Evolutionary conservation across 2,329 filamentous ascomycete species (phyloP), one percentile per base, ranked within the genome.

Genomic region (Penicillium sp.): DNA sequence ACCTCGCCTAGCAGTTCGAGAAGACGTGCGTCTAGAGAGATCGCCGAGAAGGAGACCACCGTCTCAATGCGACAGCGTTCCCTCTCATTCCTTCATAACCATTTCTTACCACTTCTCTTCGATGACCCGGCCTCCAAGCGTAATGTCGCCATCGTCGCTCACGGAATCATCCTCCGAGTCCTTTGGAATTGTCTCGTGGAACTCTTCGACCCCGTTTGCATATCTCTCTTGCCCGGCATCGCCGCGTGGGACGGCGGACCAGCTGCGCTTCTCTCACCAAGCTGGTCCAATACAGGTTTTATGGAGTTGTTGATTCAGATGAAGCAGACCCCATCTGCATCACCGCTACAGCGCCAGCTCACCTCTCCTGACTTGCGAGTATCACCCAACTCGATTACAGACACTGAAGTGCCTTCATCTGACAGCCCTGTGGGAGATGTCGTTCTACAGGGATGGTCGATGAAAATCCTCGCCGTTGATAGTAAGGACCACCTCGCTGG

Each of bases 141-240:
- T 6, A 77, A 80, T 2, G 78, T 94, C 10, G 87, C 87, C 2
- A 77, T 96, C 7, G 89, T 96, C 2, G 89, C 92, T 2, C 93
- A 97, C 69, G 92, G 93, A 16, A 88, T 96, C 60, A 86, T 96
- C 41, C 82, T 96, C 2, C 86, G 85, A 2, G 82, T 86, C 35
- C 75, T 96, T 0, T 88, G 89, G 82, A 82, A 83, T 56, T 80
- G 82, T 13, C 73, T 96, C 14, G 77, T 89, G 7, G 75, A 78
- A 13, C 81, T 84, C 3, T 83, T 91, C 59, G 75, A 78, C 2
- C 68, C 74, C 13, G 74, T 74, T 49, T 81, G 76, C 61, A 74
- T 86, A 6, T 68, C 70, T 1, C 65, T 85, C 3, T 31, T 51
- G 4, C 47, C 63, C 3, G 60, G 52, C 10, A 52, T 52, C 49